phyloP scores from a whole-genome alignment of 208 protist species.

The Crithidia brevicula region DNA sequence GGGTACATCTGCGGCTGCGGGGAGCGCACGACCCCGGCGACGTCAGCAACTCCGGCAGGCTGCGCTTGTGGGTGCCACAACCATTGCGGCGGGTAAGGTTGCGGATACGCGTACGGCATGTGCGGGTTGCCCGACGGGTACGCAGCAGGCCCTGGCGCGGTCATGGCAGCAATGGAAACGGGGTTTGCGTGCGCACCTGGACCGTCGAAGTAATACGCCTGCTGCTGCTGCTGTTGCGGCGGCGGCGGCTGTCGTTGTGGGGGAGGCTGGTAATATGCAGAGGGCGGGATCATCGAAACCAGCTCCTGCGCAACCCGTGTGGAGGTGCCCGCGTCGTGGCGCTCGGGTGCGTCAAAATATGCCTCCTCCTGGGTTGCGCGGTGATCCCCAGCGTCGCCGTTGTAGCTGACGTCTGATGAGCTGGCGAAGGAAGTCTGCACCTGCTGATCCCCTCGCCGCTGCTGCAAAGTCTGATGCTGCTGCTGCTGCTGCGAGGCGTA shows the following conservation, averaged over 20 bases:
- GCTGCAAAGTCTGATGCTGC: not conserved
- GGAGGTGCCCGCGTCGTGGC: conserved; percentile 21
- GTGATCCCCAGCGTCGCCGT: not conserved
- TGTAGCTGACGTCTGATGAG: not conserved
- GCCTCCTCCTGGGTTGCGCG: not conserved
- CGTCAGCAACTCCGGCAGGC: not conserved
- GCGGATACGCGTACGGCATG: conserved; percentile 8
- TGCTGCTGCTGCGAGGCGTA: conserved; percentile 6
- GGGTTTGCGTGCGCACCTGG: conserved; percentile 8
- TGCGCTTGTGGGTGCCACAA: not conserved
- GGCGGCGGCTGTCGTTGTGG: not conserved
- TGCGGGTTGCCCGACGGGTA: conserved; percentile 1
- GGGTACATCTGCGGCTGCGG: not conserved
- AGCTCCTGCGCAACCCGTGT: conserved; percentile 1
- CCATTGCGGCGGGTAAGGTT: not conserved
- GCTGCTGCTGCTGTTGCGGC: conserved; percentile 1
- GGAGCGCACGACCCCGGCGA: not conserved
- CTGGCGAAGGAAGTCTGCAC: conserved; percentile 28
- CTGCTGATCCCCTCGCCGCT: conserved; percentile 19
- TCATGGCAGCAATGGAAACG: conserved; percentile 13
- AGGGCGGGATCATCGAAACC: conserved; percentile 16
- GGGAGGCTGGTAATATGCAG: conserved; percentile 15
- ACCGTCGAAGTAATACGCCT: conserved; percentile 15
- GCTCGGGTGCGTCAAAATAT: not conserved
- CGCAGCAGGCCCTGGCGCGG: not conserved